A percentile compares a stretch with the other conserved stretches of the same genome.
Conservation (phyloP, 768 basidiomycete species). For the Boletus reticuloceps region DNA sequence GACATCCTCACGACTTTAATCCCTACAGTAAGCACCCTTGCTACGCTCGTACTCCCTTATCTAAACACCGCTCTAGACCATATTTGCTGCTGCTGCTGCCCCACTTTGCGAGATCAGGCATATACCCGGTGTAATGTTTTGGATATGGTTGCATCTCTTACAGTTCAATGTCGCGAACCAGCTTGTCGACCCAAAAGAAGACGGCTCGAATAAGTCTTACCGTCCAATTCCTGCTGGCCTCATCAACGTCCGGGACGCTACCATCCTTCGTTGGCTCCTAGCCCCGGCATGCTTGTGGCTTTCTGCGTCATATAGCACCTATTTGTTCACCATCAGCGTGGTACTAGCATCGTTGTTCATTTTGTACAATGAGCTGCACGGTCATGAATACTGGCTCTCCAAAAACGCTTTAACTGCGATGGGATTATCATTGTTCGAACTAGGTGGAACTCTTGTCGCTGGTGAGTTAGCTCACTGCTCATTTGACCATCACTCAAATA, state of each 20-base stretch:
- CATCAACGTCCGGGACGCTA: slow-evolving; percentile 37
- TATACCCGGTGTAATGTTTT: slow-evolving; percentile 33
- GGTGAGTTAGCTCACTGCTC: slow-evolving; percentile 20
- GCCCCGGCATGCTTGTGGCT: slow-evolving; percentile 34
- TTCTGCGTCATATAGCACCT: slow-evolving; percentile 34
- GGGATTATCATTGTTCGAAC: slow-evolving; percentile 39
- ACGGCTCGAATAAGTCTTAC: slow-evolving; percentile 42
- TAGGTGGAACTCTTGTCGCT: slow-evolving; percentile 37
- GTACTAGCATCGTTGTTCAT: slow-evolving; percentile 24
- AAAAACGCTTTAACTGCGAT: slow-evolving; percentile 36
- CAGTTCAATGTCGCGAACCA: slow-evolving; percentile 47
- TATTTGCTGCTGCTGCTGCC: slow-evolving; percentile 34
- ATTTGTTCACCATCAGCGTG: slow-evolving; percentile 34
- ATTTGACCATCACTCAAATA: neutral
- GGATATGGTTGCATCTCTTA: slow-evolving; percentile 48
- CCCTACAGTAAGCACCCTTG: slow-evolving; percentile 19
- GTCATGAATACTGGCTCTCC: slow-evolving; percentile 30
- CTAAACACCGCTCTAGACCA: slow-evolving; percentile 23
- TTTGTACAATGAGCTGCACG: slow-evolving; percentile 38
- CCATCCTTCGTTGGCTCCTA: slow-evolving; percentile 36
- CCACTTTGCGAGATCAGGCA: slow-evolving; percentile 24
- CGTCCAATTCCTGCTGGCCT: slow-evolving; percentile 46
- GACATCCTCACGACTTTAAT: slow-evolving; percentile 27
- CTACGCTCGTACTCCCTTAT: neutral
- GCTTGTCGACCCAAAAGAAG: slow-evolving; percentile 39